Percentiles rank a stretch among this genome's conserved stretches.
These are phyloP conservation scores for Arabidopsis arenosa DNA, from an alignment of 345 rosid species.

Conservation along the genomic window DNA sequence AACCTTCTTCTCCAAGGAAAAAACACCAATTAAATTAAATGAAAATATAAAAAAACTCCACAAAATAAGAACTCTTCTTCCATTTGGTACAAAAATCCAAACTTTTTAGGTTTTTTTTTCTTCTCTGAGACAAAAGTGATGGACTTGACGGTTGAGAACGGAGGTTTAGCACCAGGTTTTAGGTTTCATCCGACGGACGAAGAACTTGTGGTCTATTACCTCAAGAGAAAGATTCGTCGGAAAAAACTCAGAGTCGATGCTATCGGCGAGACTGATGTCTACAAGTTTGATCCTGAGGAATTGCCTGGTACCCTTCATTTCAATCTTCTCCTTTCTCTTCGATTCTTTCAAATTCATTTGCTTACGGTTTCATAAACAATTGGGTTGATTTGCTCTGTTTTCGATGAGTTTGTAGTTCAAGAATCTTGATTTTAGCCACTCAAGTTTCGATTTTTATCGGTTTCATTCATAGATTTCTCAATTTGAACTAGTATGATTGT, in stretches of 20 bases:
- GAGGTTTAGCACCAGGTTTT: conserved; percentile 85
- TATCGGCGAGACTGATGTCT: conserved; percentile 79
- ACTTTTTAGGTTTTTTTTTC: neutral
- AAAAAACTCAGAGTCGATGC: conserved; percentile 59
- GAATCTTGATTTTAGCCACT: neutral
- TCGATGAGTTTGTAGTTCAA: neutral
- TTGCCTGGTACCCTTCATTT: conserved; percentile 62
- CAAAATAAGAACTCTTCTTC: conserved; percentile 16
- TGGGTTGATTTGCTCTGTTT: neutral
- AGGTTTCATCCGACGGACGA: conserved; percentile 96
- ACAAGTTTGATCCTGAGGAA: conserved; percentile 95
- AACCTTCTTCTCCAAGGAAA: conserved; percentile 42
- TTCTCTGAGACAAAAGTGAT: conserved; percentile 19
- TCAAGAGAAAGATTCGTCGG: conserved; percentile 82
- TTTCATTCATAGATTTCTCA: neutral
- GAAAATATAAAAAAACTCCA: neutral
- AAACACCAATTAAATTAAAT: neutral
- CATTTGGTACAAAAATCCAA: conserved; percentile 17
- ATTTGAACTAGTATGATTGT: neutral
- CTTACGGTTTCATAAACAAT: neutral
- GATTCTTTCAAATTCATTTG: neutral
- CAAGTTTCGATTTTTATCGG: neutral
- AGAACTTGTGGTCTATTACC: conserved; percentile 74
- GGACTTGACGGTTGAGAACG: conserved; percentile 41
- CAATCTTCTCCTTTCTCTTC: neutral